Evolutionary conservation across 2,329 filamentous ascomycete genomes (phyloP).

Genomic region (Plenodomus lindquistii): DNA sequence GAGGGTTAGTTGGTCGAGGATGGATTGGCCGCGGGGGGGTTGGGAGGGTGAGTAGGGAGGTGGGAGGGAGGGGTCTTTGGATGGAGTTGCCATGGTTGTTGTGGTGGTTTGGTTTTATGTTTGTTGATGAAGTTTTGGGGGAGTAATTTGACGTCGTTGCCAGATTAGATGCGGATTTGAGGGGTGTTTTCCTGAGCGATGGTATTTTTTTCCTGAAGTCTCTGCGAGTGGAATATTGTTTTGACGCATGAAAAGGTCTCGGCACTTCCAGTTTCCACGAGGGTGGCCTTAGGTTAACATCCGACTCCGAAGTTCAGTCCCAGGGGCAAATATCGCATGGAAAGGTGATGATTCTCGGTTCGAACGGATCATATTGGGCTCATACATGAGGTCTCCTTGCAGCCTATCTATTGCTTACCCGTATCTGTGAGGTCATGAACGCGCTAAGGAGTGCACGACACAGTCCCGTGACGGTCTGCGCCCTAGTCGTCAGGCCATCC

Average conservation of each 20-base stretch:
- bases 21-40: slow-evolving; percentile 29
- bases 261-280: neutral
- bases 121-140: neutral
- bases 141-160: neutral
- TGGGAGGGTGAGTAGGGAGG: slow-evolving; percentile 28
- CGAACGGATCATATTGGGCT: neutral
- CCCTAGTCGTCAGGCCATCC: slow-evolving; percentile 5
- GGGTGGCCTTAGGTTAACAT: neutral
- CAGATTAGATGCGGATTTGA: neutral
- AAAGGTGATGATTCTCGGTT: neutral
- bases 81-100: slow-evolving; percentile 6
- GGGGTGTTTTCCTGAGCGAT: neutral
- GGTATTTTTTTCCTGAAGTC: neutral
- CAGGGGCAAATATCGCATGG: neutral
- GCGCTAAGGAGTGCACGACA: neutral
- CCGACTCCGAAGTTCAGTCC: neutral
- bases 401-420: neutral
- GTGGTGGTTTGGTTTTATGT: slow-evolving; percentile 16
- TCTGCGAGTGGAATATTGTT: neutral
- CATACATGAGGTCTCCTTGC: neutral
- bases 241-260: neutral
- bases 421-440: neutral
- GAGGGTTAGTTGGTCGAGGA: slow-evolving; percentile 43
- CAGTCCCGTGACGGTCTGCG: slow-evolving; percentile 10
- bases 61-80: slow-evolving; percentile 17